Base-by-base conservation (phyloP, 139 green algal genomes). In the Chlamydomonas urium region DNA sequence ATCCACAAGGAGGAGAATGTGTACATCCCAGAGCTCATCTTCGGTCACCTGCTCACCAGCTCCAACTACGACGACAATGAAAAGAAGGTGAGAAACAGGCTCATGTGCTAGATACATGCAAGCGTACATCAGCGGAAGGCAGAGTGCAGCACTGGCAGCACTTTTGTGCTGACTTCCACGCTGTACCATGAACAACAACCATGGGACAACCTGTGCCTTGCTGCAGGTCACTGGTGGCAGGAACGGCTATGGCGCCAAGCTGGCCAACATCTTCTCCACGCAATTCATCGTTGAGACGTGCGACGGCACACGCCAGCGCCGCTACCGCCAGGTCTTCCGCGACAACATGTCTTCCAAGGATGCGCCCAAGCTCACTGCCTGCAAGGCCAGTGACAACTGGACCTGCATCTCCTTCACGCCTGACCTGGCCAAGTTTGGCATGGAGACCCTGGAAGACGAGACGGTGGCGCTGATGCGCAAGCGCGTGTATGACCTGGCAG, bases 251-350 rank as follows among this genome's bases (percentile, higher is more conserved):
- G 96, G 96, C 35, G 94, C 96, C 62, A 99, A 99, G 88, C 88
- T 99, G 31, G 89, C 96, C 63, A 99, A 99, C 90, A 99, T 99
- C 74, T 99, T 98, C 83, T 99, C 94, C 31, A 97, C 81, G 0
- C 89, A 97, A 75, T 99, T 99, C 65, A 75, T 90, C 17, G 79
- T 99, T 6, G 96, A 99, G 84, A 99, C 96, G 0, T 92, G 85
- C 37, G 96, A 99, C 71, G 93, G 94, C 38, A 83, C 81, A 38
- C 83, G 93, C 2, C 53, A 88, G 56, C 77, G 79, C n/a, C 81
- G 83, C 35, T 99, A 98, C 88, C 83, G 86, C 45, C 95, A 98
- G 87, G 60, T 72, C 0, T 96, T 96, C 81, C 78, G 21, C 36
- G 75, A 85, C 63, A 96, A 96, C 85, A 96, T 97, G 90, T 82